These are phyloP conservation scores for Termitomyces titanicus DNA, from an alignment of 768 basidiomycete genomes.

Conservation along the genomic window DNA sequence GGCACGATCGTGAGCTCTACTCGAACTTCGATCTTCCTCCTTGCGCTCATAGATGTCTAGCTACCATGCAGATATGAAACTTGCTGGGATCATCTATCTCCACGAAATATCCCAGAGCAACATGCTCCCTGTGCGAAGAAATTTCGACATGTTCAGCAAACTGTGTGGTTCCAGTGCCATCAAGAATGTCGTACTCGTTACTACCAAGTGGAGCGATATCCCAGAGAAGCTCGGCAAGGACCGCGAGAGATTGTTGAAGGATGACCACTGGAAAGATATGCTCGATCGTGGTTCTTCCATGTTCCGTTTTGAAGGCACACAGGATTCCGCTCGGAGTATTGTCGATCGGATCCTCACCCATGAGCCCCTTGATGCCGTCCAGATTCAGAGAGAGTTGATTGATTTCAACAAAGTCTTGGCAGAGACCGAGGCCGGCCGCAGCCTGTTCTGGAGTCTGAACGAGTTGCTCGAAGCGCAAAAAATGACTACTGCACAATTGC, in stretches of 20 bases:
- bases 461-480: slow-evolving; percentile 6
- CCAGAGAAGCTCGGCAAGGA: slow-evolving; percentile 5
- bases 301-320: slow-evolving; percentile 9
- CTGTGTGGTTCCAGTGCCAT: slow-evolving; percentile 43
- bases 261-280: slow-evolving; percentile 14
- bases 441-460: slow-evolving; percentile 3
- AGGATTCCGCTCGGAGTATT: slow-evolving; percentile 6
- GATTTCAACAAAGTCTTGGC: slow-evolving; percentile 7
- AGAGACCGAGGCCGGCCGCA: slow-evolving; percentile 9
- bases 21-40: not conserved
- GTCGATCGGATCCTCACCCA: slow-evolving; percentile 6
- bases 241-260: slow-evolving; percentile 10
- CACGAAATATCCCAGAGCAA: slow-evolving; percentile 31
- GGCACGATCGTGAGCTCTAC: slow-evolving; percentile 11
- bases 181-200: slow-evolving; percentile 43
- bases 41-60: slow-evolving; percentile 7
- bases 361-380: slow-evolving; percentile 8
- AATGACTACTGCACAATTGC: not conserved
- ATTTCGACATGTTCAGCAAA: slow-evolving; percentile 43
- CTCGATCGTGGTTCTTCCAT: slow-evolving; percentile 7
- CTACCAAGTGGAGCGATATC: slow-evolving; percentile 46
- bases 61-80: slow-evolving; percentile 18
- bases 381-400: slow-evolving; percentile 9
- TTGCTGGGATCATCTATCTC: slow-evolving; percentile 27
- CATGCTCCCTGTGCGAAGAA: slow-evolving; percentile 37